These are phyloP conservation scores for Pisolithus orientalis DNA, from an alignment of 768 basidiomycete genomes.

Conservation along the genomic window DNA sequence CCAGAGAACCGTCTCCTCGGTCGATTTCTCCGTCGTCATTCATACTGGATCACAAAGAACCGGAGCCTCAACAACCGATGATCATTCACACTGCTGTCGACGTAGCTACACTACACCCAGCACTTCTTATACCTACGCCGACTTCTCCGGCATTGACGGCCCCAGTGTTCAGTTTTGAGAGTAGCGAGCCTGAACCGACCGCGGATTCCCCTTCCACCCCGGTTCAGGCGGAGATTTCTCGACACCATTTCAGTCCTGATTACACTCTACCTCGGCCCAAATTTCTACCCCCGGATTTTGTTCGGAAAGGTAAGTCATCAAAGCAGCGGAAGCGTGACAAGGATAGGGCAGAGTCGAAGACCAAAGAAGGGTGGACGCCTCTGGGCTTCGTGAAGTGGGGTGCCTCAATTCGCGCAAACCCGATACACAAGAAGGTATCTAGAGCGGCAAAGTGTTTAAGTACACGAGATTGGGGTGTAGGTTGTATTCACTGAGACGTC, in stretches of 20 bases:
- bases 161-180: slow-evolving; percentile 30
- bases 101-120: slow-evolving; percentile 18
- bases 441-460: slow-evolving; percentile 72
- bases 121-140: slow-evolving; percentile 31
- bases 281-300: slow-evolving; percentile 48
- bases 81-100: slow-evolving; percentile 24
- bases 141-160: slow-evolving; percentile 26
- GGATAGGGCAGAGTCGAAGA: slow-evolving; percentile 38
- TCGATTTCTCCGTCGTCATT: slow-evolving; percentile 19
- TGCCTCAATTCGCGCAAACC: slow-evolving; percentile 70
- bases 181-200: slow-evolving; percentile 19
- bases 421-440: slow-evolving; percentile 62
- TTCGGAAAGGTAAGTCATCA: slow-evolving; percentile 40
- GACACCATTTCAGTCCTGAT: slow-evolving; percentile 36
- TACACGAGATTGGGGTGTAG: slow-evolving; percentile 77
- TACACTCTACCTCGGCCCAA: slow-evolving; percentile 54
- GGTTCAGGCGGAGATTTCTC: slow-evolving; percentile 15
- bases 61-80: slow-evolving; percentile 10
- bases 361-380: slow-evolving; percentile 55
- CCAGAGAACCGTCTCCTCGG: slow-evolving; percentile 18
- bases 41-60: not conserved
- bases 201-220: slow-evolving; percentile 14
- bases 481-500: slow-evolving; percentile 16
- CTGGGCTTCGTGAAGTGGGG: slow-evolving; percentile 69
- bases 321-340: slow-evolving; percentile 51